Evolutionary conservation across 129 eudicot species (phyloP), one percentile per base, ranked within the genome.

Genomic region (Artemisia tridentata): DNA sequence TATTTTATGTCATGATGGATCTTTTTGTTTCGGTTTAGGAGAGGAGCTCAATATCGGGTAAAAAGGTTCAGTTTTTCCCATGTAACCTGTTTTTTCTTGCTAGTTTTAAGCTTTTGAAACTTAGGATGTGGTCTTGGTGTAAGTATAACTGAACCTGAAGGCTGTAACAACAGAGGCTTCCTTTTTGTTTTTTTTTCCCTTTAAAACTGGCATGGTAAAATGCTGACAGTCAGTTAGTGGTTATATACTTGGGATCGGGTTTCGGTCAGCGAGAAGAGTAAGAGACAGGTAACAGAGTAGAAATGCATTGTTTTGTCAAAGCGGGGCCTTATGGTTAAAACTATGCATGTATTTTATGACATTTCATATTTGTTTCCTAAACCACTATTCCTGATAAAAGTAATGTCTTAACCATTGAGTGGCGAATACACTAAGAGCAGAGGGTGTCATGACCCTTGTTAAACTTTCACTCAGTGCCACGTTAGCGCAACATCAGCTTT

Each of bases 91-190:
- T 51, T 61, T 70, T 71, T 38, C 3, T 77, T 55, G 67, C 29
- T 38, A 38, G 45, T 46, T 75, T n/a, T 53, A 49, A 38, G 66
- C 51, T 46, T 69, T 45, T 70, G 76, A 63, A 71, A 71, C 23
- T 77, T 70, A 70, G 81, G 76, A 71, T 62, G 27, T 71, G 66
- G 50, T 70, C 71, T 71, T 70, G 58, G 76, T 70, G 76, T 41
- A 77, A 77, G 72, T 63, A 77, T 70, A 69, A 61, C 61, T 21
- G 58, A 55, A 55, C 41, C 23, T 51, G 63, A 51, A 73, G 75
- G 54, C 61, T 59, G 74, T 68, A 60, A 68, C 74, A 38, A 70
- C 41, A 76, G 75, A 38, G 65, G 53, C 65, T 41, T 45, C 25
- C 62, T 58, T 46, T 13, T 3, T 41, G 1, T 67, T 43, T 51